Evolutionary conservation across 129 eudicot species (phyloP), one percentile per base, ranked within the genome.

Genomic region (Pulicaria dysenterica): DNA sequence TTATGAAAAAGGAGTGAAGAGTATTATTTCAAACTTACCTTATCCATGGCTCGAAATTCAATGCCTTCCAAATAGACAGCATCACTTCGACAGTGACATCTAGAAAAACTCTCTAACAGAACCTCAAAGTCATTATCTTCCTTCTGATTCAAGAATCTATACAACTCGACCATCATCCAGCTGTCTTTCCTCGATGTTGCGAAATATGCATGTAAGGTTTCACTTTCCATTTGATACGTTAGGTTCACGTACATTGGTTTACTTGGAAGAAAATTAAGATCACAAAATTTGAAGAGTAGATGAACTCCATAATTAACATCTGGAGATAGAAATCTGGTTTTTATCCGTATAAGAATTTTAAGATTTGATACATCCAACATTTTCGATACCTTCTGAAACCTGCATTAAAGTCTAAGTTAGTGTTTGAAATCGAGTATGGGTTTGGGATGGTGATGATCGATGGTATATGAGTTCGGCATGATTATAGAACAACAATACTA

Each of bases 31-130:
- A 66, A 31, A 66, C 57, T 31, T 66, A 7, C 72, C 31, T 47
- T 47, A 7, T 67, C 31, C 47, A 67, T 34, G 7, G 72, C 44
- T 34, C 14, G 72, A 47, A 46, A 66, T 7, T 66, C 58, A 24
- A 66, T 45, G 44, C 72, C 72, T 66, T 46, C 58, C 8, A 66
- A 34, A 38, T 66, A 66, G 57, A 66, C 13, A 12, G 72, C n/a
- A 8, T 31, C 2, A 3, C 44, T 67, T 67, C 57, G 58, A 34
- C 45, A 45, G n/a, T 67, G 47, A 6, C 31, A 47, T 34, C 44
- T 13, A 6, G 72, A 67, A 47, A 67, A 12, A 2, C 72, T 67
- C 14, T 67, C 72, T 1, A 67, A 43, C 47, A 46, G 24, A 67
- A 47, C 57, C 44, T 47, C 72, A 67, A 67, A 67, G 13, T 34